Evolutionary conservation across 2,329 filamentous ascomycete genomes (phyloP), one percentile per base, ranked within the genome.

Genomic region (Sporothrix curviconia): DNA sequence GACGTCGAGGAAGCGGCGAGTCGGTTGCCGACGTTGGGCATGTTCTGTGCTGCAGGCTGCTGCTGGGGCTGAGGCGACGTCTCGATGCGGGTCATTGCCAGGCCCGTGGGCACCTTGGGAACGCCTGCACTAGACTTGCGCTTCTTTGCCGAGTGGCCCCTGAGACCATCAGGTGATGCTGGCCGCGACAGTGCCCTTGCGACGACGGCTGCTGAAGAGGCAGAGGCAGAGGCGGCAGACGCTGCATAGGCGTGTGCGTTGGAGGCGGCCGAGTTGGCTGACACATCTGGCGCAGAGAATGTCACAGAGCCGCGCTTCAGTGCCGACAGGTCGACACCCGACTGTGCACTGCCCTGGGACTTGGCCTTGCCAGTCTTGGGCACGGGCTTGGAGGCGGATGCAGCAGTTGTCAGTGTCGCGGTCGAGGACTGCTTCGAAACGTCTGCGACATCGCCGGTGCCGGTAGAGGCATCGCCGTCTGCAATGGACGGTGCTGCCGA

Each of bases 51-150:
- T 66, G 56, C 67, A 64, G 60, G 72, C 66, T 65, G 74, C 66
- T 47, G 52, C 37, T 32, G 28, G 28, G 30, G 46, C n/a, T 64
- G 79, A 3, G 59, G 55, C 14, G 71, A 74, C 2, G 82, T 85
- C 64, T 94, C 88, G 36, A 94, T 76, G 56, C 84, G 84, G 2
- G 91, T 95, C 91, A 96, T 95, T 7, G 86, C 81, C 64, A 95
- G 72, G 15, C 82, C 85, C 17, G 81, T 84, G 0, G 90, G 88
- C 14, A 95, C 74, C 69, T 89, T 89, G 34, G 76, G 72, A 15
- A 82, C 81, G 40, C 79, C 59, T 0, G 39, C 79, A 68, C 86
- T 91, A 6, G 86, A 84, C 70, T 95, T 96, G 61, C 91, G 82
- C 73, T 91, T 91, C 76, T 95, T 96, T 43, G 83, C 80, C 34